Evolutionary conservation across 139 green algal genomes (phyloP), one percentile per base, ranked within the genome.

Genomic region (Picochlorum costavermella): DNA sequence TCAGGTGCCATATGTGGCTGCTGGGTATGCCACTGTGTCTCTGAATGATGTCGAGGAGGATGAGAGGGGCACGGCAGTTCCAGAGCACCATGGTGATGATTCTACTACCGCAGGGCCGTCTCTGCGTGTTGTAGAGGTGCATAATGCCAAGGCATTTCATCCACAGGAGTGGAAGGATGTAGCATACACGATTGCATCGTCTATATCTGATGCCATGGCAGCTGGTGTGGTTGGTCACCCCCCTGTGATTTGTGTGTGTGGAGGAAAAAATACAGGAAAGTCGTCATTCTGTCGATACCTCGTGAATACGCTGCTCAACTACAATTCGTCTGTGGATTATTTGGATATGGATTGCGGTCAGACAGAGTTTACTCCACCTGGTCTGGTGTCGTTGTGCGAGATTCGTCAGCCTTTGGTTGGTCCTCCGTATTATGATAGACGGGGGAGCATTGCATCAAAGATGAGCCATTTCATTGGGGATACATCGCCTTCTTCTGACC

Each of bases 271-370:
- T 44, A 67, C 67, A 9, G 90, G 90, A 67, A 97, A 97, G 79
- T 94, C 87, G 6, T 88, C 77, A 3, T 70, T 95, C 48, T 74
- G 70, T 0, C 72, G 86, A 10, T 69, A 83, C 14, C 56, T 89
- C 4, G 67, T 71, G n/a, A 88, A 88, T 75, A 63, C 6, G 16
- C 31, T 66, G 36, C 60, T 66, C 29, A 23, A 23, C 12, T 28
- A 23, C 17, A 70, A 70, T 31, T 33, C 17, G 4, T 56, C 9
- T 14, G 85, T 95, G 13, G 81, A 71, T 1, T 93, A 81, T 53
- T 50, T 96, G 17, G 90, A 96, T 65, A 84, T 76, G 31, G 90
- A 97, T 62, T 80, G 80, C 50, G 90, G 90, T 0, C 90, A 97
- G 70, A 81, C 90, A 12, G 88, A 96, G 73, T 75, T 95, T 67